Base-by-base conservation (phyloP, 1,284 basidiomycete species). In the Austroboletus niveus region DNA sequence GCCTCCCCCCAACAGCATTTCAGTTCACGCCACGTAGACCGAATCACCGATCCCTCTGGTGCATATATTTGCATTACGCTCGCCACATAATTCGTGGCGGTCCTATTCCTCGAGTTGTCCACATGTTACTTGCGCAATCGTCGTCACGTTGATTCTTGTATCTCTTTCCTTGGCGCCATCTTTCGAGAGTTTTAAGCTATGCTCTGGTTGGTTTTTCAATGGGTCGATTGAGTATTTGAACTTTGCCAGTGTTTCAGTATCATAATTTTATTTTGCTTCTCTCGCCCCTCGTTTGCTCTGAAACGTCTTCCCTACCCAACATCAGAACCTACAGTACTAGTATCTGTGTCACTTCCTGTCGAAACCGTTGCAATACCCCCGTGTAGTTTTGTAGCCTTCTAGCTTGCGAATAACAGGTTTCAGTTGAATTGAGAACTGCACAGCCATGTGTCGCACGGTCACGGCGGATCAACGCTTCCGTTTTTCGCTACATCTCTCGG, bases 341-440 rank as follows among this genome's bases (percentile, higher is more conserved):
- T 69, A 68, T 53, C 61, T 54, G 59, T 65, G 56, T 63, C 53
- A 59, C 48, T 53, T 54, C 61, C 45, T 55, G 48, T 51, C 57
- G 47, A 57, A 53, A 47, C 47, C 55, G 49, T 64, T 55, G 57
- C 63, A 68, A 68, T 72, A 70, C 68, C 66, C 63, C 31, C 52
- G 41, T 69, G 69, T 69, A 69, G 65, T 72, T 65, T 66, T 71
- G 69, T 70, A 69, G 65, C 67, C 47, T 55, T 56, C 38, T 27
- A 53, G 48, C 49, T 29, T 42, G 52, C 46, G 48, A 46, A 57
- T 53, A 46, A 42, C 45, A 4, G 22, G 38, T 5, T 22, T 39
- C 10, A 17, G 6, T 38, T 5, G 17, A 8, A 11, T 22, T 22
- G 5, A 10, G 31, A 36, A 0, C 5, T 5, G 42, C 47, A 68